Evolutionary conservation across 768 basidiomycete genomes (phyloP), one percentile per base, ranked within the genome.

Genomic region (Rhodotorula toruloides): DNA sequence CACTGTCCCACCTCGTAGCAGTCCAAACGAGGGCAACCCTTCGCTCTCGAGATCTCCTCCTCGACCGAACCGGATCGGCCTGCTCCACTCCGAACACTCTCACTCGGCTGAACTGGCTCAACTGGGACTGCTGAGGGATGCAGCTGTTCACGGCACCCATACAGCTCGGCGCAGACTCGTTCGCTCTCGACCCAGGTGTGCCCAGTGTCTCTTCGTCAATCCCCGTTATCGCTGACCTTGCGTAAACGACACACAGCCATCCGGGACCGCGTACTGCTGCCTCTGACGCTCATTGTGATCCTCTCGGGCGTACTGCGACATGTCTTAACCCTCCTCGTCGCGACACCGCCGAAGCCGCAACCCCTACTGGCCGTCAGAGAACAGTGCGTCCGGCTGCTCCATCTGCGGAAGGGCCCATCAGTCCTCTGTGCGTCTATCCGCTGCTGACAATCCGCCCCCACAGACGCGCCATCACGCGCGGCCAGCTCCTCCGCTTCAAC

Each of bases 291-390:
- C 42, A 56, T 70, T 49, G 63, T 70, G 62, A 44, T 73, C 19
- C 62, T 71, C 53, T 91, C 96, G 46, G 94, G 96, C 34, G 82
- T 98, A 50, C 81, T 98, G 32, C 82, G 96, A 67, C 92, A 97
- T 77, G 94, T 97, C 78, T 87, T 98, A 21, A 87, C 92, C 14
- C 76, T 89, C 49, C 83, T 96, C 9, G 84, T 99, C 22, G 89
- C 90, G 73, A 85, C 87, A 4, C 78, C 84, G 16, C 91, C 93
- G 2, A 90, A 94, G 81, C 89, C 87, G 70, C 82, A 86, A 62
- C 77, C 89, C 10, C 82, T 85, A 39, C 84, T 84, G 32, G 88
- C 86, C 37, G 84, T 97, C 50, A 87, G 92, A 67, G 94, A 99
- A 81, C 93, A 97, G 93, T 96, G 72, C 67, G 90, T 78, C 14